Percentiles rank a stretch among this genome's conserved stretches.
Evolutionary conservation across 352 stramenopile genomes (phyloP).

Genomic region (Plasmopara muralis): DNA sequence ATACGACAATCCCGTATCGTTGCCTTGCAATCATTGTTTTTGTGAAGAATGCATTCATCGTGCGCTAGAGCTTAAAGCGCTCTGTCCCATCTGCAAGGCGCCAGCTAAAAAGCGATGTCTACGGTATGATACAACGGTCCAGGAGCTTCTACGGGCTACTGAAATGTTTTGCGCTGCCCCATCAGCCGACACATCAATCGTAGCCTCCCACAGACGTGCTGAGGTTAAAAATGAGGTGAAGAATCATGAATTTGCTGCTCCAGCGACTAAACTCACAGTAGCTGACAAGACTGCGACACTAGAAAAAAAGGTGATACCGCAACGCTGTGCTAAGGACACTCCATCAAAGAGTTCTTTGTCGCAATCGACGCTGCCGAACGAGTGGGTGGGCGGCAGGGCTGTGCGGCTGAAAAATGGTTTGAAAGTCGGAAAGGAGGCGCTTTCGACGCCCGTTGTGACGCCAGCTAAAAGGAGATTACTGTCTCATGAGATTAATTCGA

Average conservation of each 20-base stretch:
- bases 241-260: constrained; percentile 2
- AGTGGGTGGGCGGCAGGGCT: constrained; percentile 9
- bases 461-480: constrained; percentile 13
- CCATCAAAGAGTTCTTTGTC: constrained; percentile 8
- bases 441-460: not conserved
- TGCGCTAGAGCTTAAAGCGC: constrained; percentile 65
- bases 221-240: constrained; percentile 6
- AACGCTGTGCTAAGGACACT: constrained; percentile 8
- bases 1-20: constrained; percentile 57
- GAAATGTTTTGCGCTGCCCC: constrained; percentile 39
- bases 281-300: constrained; percentile 4
- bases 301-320: constrained; percentile 3
- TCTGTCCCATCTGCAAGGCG: constrained; percentile 82
- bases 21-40: constrained; percentile 86
- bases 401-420: constrained; percentile 6
- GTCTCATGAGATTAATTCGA: constrained; percentile 6
- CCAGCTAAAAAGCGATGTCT: constrained; percentile 71
- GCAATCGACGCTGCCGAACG: constrained; percentile 14
- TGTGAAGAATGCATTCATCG: constrained; percentile 84
- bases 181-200: not conserved
- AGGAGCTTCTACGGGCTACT: constrained; percentile 54
- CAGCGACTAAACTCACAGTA: constrained; percentile 6
- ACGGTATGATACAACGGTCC: constrained; percentile 70
- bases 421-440: constrained; percentile 15
- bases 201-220: not conserved